Conservation (phyloP, 2,329 filamentous ascomycete species). For the Colletotrichum ledebouriae region DNA sequence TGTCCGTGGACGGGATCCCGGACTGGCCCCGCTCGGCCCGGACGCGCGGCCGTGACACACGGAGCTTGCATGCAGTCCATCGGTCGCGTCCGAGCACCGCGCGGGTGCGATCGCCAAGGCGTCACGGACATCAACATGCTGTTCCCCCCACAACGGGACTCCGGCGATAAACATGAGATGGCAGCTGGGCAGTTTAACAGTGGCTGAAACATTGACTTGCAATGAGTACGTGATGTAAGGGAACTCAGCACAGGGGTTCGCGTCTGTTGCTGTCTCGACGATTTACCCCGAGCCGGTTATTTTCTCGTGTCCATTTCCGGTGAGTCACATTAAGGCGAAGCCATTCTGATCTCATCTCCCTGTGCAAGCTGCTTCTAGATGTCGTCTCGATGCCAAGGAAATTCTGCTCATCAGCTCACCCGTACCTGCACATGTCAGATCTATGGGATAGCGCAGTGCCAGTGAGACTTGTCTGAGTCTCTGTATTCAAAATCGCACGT, state of each 20-base stretch:
- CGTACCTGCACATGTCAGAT: constrained; percentile 17
- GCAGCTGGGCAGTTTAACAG: background rate
- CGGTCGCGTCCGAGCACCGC: background rate
- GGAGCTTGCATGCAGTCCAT: constrained; percentile 8
- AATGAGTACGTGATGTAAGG: background rate
- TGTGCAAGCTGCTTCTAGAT: background rate
- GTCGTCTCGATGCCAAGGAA: background rate
- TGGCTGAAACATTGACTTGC: constrained; percentile 14
- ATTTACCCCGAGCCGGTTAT: background rate
- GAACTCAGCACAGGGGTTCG: background rate
- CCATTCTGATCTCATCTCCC: constrained; percentile 2
- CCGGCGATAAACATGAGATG: background rate
- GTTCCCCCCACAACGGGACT: background rate
- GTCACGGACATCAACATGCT: background rate
- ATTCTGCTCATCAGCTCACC: background rate
- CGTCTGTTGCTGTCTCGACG: constrained; percentile 1
- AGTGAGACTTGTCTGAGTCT: constrained; percentile 27
- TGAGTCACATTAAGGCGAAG: background rate
- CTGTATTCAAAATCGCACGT: background rate
- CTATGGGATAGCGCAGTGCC: constrained; percentile 6
- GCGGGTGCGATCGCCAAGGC: background rate
- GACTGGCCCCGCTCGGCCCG: constrained; percentile 23
- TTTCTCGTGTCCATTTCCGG: background rate
- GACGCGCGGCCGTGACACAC: constrained; percentile 12
- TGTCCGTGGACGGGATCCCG: background rate